A percentile compares a stretch with the other conserved stretches of the same genome.
Evolutionary conservation across 1,284 basidiomycete species (phyloP).

Genomic region (Ceratobasidium sp.): DNA sequence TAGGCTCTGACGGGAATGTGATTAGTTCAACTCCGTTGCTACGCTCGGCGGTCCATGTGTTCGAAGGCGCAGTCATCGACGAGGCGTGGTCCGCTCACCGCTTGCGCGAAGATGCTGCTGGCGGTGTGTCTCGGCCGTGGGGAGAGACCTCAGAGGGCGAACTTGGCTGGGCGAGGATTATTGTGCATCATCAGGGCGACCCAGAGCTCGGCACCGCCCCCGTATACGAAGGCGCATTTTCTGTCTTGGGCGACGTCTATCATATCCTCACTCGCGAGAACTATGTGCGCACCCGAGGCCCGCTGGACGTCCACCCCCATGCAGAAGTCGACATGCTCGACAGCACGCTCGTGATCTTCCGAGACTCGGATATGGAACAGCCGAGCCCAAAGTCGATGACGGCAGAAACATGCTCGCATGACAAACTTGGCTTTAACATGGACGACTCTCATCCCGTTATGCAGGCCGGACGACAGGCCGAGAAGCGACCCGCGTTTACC

Average conservation of each 20-base stretch:
- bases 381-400: slow-evolving; percentile 57
- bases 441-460: slow-evolving; percentile 70
- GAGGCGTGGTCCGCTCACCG: slow-evolving; percentile 65
- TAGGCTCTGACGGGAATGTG: slow-evolving; percentile 62
- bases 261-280: slow-evolving; percentile 80
- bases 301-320: slow-evolving; percentile 56
- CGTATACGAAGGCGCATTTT: slow-evolving; percentile 82
- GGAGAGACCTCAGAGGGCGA: slow-evolving; percentile 60
- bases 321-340: slow-evolving; percentile 68
- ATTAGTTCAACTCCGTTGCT: slow-evolving; percentile 57
- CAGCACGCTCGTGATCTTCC: slow-evolving; percentile 75
- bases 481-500: slow-evolving; percentile 50
- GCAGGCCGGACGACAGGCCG: slow-evolving; percentile 48
- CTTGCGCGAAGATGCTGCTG: slow-evolving; percentile 68
- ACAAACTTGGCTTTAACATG: slow-evolving; percentile 75
- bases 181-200: slow-evolving; percentile 76
- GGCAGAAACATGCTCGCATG: slow-evolving; percentile 75
- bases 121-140: slow-evolving; percentile 63
- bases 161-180: slow-evolving; percentile 78
- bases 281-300: slow-evolving; percentile 67
- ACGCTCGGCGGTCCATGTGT: slow-evolving; percentile 64
- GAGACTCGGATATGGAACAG: slow-evolving; percentile 67
- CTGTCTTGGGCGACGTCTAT: slow-evolving; percentile 75
- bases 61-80: slow-evolving; percentile 59
- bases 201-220: slow-evolving; percentile 64